phyloP scores from a whole-genome alignment of 768 basidiomycete species.

The Hysterangium stoloniferum region DNA sequence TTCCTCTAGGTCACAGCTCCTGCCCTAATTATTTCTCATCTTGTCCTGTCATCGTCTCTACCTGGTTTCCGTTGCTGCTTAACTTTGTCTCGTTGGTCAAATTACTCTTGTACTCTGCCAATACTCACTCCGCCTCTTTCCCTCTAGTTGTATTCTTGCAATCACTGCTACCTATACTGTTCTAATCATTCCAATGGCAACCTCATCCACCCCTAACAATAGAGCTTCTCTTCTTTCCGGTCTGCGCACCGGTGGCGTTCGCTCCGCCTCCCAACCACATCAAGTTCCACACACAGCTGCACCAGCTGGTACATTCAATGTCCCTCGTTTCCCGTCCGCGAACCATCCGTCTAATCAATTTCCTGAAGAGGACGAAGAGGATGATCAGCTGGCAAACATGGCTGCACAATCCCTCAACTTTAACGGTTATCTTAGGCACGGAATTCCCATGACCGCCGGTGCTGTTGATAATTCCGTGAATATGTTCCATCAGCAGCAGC shows the following conservation, averaged over 20 bases:
- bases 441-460: conserved; percentile 53
- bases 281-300: conserved; percentile 61
- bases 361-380: conserved; percentile 42
- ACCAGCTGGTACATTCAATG: conserved; percentile 48
- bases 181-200: conserved; percentile 31
- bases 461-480: conserved; percentile 63
- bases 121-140: conserved; percentile 18
- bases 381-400: conserved; percentile 54
- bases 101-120: conserved; percentile 38
- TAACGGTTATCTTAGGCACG: conserved; percentile 33
- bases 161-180: conserved; percentile 15
- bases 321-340: conserved; percentile 46
- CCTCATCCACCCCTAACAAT: conserved; percentile 35
- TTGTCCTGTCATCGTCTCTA: conserved; percentile 14
- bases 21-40: conserved; percentile 16
- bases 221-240: conserved; percentile 84
- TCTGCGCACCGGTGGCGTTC: conserved; percentile 85
- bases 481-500: conserved; percentile 58
- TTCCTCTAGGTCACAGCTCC: conserved; percentile 12
- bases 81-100: conserved; percentile 20
- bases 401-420: conserved; percentile 45
- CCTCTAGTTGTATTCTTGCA: conserved; percentile 14
- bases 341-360: conserved; percentile 37
- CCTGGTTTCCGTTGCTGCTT: conserved; percentile 27
- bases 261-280: conserved; percentile 49